Evolutionary conservation across 495 filamentous ascomycete species (phyloP), one percentile per base, ranked within the genome.

Genomic region (Trichoderma virens): DNA sequence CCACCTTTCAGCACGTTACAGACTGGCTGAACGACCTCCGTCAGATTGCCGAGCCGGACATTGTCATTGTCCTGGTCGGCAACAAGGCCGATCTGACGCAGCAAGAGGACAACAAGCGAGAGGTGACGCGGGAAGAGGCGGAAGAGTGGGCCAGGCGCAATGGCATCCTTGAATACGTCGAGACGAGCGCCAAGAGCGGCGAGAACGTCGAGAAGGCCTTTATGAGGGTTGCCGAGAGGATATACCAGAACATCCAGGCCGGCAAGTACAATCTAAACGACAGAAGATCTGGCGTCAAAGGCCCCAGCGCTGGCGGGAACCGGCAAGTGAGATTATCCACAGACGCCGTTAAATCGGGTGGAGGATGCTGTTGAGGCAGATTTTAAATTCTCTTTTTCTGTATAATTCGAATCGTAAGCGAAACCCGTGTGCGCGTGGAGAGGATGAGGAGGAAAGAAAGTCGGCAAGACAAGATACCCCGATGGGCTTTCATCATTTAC

Each of bases 181-280:
- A 98, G 77, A 98, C 94, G n/a, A 89, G 85, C 64, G 94, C 94
- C 41, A 98, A 97, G 78, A 92, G 85, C 41, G 94, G 94, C 27
- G 91, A 94, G 73, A 90, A 90, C 25, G 94, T 98, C 38, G 94
- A 98, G 74, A 81, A 86, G 65, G 94, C 94, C 3, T 98, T 98
- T 69, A 82, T 95, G 71, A 86, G 94, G 69, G 92, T 96, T 35
- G 93, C 94, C 38, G 90, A 96, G 78, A 82, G 91, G 68, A 97
- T 98, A 66, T 96, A 93, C 77, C 85, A 90, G 73, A 97, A 97
- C 74, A 96, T 98, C 64, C 91, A 96, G 76, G 86, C 88, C 27
- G 94, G 94, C 3, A 90, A 84, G 70, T 97, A 97, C 75, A 92
- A 97, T 75, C 79, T 98, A 67, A 95, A 96, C 75, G 94, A 97